phyloP scores from a whole-genome alignment of 2,329 filamentous ascomycete species.

The Claviceps sp. region DNA sequence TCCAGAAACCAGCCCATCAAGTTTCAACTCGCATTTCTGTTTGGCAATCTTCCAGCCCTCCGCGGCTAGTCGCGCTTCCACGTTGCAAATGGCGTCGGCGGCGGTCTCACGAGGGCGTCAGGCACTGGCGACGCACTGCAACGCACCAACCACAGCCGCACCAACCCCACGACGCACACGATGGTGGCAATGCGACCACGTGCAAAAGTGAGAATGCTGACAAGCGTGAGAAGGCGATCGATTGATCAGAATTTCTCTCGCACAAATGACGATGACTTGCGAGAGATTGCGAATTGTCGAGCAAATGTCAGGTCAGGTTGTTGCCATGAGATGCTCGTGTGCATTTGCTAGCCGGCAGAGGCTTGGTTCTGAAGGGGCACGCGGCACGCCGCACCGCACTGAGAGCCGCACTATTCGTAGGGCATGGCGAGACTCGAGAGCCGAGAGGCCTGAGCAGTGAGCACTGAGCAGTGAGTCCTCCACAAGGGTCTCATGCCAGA shows the following conservation, averaged over 20 bases:
- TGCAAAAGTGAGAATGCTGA: background rate
- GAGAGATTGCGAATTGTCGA: background rate
- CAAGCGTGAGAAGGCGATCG: background rate
- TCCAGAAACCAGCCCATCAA: background rate
- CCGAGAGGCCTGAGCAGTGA: no score
- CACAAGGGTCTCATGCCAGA: slow-evolving; percentile 4
- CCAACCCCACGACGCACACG: slow-evolving; percentile 2
- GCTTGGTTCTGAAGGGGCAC: no score
- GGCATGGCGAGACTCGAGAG: no score
- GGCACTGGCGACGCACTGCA: slow-evolving; percentile 4
- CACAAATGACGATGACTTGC: background rate
- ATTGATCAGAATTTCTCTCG: background rate
- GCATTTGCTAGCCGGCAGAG: background rate
- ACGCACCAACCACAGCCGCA: background rate
- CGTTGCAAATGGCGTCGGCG: slow-evolving; percentile 8
- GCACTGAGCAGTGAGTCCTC: background rate
- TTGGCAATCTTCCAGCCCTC: no score
- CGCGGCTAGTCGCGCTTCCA: no score
- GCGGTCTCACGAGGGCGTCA: slow-evolving; percentile 9
- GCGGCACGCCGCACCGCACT: no score
- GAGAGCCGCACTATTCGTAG: no score
- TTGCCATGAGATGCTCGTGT: no score
- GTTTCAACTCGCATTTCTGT: background rate
- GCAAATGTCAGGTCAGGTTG: no score
- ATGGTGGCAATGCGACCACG: slow-evolving; percentile 2